phyloP scores from a whole-genome alignment of 495 filamentous ascomycete species.

The Tuber aestivum region DNA sequence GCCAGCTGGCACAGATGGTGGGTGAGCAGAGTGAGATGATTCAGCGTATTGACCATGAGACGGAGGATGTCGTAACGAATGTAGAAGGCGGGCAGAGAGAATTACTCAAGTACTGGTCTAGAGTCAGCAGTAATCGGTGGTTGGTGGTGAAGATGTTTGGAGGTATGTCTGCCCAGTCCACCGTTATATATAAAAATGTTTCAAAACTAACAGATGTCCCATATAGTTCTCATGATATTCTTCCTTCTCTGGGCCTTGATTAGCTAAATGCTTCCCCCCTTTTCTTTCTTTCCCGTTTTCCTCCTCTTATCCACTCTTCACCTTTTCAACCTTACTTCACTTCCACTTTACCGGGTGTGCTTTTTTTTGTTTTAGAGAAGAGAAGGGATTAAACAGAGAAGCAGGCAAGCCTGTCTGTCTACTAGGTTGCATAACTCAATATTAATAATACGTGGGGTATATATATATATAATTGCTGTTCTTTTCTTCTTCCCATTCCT shows the following conservation, averaged over 20 bases:
- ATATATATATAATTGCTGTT: neutral
- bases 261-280: slow-evolving; percentile 14
- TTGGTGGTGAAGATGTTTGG: slow-evolving; percentile 99
- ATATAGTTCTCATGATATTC: slow-evolving; percentile 52
- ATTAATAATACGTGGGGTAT: neutral
- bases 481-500: neutral
- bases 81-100: slow-evolving; percentile 93
- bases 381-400: neutral
- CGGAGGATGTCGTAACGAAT: slow-evolving; percentile 92
- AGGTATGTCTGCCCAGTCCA: slow-evolving; percentile 39
- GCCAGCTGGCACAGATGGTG: slow-evolving; percentile 95
- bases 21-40: slow-evolving; percentile 95
- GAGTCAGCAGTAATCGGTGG: slow-evolving; percentile 92
- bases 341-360: neutral
- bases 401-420: neutral
- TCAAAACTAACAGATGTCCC: slow-evolving; percentile 8
- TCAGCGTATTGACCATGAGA: slow-evolving; percentile 88
- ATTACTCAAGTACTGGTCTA: slow-evolving; percentile 90
- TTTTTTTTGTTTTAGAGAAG: slow-evolving; percentile 2
- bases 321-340: neutral
- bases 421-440: neutral
- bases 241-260: slow-evolving; percentile 49
- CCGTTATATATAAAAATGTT: neutral
- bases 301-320: neutral
- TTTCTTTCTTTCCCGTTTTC: neutral